Evolutionary conservation across 2,329 filamentous ascomycete species (phyloP).

Genomic region (Elsinoe fawcettii): DNA sequence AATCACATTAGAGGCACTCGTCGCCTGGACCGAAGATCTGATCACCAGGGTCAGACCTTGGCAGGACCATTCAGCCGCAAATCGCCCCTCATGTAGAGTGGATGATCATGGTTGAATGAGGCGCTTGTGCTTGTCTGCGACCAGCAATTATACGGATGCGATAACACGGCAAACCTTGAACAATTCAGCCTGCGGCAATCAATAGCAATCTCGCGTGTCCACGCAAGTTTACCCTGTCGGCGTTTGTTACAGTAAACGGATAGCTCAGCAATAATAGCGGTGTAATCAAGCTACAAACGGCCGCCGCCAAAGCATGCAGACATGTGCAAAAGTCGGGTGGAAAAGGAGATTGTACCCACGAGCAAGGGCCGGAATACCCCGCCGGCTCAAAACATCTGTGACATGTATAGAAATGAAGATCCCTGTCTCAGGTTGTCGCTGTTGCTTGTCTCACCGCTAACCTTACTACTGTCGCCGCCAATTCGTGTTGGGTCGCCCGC

Average conservation of each 20-base stretch:
- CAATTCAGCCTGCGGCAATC: not conserved
- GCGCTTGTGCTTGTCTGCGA: not conserved
- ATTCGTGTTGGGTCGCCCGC: slow-evolving; percentile 8
- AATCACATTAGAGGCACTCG: not conserved
- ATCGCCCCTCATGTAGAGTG: not conserved
- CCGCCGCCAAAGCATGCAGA: not conserved
- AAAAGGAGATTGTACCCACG: slow-evolving; percentile 10
- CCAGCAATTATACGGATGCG: not conserved
- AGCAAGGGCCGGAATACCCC: slow-evolving; percentile 1
- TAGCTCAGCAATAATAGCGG: not conserved
- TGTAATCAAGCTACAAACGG: slow-evolving; percentile 1
- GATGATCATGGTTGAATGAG: not conserved
- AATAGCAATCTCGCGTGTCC: not conserved
- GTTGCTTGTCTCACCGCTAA: slow-evolving; percentile 11
- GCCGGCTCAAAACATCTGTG: slow-evolving; percentile 1
- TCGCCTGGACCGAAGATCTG: not conserved
- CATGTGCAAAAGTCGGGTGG: not conserved
- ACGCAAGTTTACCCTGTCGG: not conserved
- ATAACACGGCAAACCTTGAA: not conserved
- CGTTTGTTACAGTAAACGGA: not conserved
- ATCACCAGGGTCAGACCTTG: not conserved
- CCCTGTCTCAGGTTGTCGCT: slow-evolving; percentile 13
- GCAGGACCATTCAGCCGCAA: not conserved
- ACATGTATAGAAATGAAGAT: slow-evolving; percentile 14
- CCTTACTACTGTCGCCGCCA: not conserved